phyloP scores from a whole-genome alignment of 2,329 filamentous ascomycete species.

The Fusarium mangiferae region DNA sequence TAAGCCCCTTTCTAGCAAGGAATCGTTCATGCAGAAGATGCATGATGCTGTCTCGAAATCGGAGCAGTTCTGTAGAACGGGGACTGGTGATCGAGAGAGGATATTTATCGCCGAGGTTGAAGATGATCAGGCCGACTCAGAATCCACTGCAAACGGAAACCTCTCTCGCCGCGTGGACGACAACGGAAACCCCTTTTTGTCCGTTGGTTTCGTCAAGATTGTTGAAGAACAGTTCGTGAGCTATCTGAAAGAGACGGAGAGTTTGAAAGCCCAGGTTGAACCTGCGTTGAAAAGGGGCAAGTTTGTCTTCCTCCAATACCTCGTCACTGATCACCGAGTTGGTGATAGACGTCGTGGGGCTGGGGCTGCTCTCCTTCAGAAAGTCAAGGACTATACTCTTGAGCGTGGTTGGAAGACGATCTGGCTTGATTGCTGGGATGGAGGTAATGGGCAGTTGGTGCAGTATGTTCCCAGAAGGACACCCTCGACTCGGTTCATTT shows the following conservation, averaged over 20 bases:
- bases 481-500: neutral
- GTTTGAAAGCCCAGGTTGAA: slow-evolving; percentile 15
- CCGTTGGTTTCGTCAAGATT: slow-evolving; percentile 25
- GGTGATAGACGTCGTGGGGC: slow-evolving; percentile 24
- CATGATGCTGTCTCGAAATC: slow-evolving; percentile 38
- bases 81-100: slow-evolving; percentile 39
- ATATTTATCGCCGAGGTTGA: slow-evolving; percentile 45
- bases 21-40: slow-evolving; percentile 37
- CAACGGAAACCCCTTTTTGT: slow-evolving; percentile 20
- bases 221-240: slow-evolving; percentile 6
- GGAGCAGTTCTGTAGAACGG: slow-evolving; percentile 37
- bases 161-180: slow-evolving; percentile 31
- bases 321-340: slow-evolving; percentile 26
- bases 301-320: slow-evolving; percentile 29
- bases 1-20: slow-evolving; percentile 38
- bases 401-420: slow-evolving; percentile 29
- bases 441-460: slow-evolving; percentile 38
- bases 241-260: slow-evolving; percentile 22
- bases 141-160: neutral
- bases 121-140: slow-evolving; percentile 13
- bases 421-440: slow-evolving; percentile 45
- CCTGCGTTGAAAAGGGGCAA: slow-evolving; percentile 22
- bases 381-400: slow-evolving; percentile 30
- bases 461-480: slow-evolving; percentile 15
- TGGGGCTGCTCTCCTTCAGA: slow-evolving; percentile 24